Evolutionary conservation across 2,329 filamentous ascomycete genomes (phyloP), one percentile per base, ranked within the genome.

Genomic region (Stachybotrys elegans): DNA sequence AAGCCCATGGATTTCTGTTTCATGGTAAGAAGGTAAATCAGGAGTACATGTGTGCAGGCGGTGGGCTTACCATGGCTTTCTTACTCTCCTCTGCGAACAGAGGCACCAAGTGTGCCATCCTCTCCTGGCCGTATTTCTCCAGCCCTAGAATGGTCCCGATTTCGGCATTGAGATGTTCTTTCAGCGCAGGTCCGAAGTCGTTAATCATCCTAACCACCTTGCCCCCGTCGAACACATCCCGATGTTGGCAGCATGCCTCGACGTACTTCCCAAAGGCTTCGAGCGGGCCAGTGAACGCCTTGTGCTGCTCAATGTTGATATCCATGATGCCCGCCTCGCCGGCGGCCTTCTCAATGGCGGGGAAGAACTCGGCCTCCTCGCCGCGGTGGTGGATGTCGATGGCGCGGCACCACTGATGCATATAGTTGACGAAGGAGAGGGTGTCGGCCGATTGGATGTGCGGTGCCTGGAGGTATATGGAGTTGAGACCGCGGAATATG

Each of bases 351-450:
- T 69, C 64, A 6, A 69, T 46, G 3, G 43, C 48, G 2, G 63
- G 60, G 49, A 70, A 69, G 40, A 66, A 58, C 22, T 55, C 29
- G 2, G 46, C 48, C 45, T 70, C 67, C 45, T 70, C 66, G n/a
- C 51, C 51, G 6, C 50, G 43, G 46, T 70, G 67, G 42, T 71
- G 67, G 6, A 56, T 43, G 34, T 63, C 51, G 4, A 69, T 17
- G 1, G 58, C 42, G 3, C 42, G 47, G 39, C 56, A 44, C 51
- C 64, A 65, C 32, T 52, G 45, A 1, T 45, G 19, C 4, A 55
- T 55, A 48, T 62, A 68, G 17, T 52, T 41, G 5, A 57, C 29
- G 41, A 66, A 63, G 4, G 47, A 40, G 3, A 47, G 44, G 6
- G 48, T 45, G n/a, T 68, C 62, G 9, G 53, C 42, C 1, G 50